These are phyloP conservation scores for Musa acuminata DNA, from an alignment of 176 grass and related monocot genomes.

Conservation along the genomic window DNA sequence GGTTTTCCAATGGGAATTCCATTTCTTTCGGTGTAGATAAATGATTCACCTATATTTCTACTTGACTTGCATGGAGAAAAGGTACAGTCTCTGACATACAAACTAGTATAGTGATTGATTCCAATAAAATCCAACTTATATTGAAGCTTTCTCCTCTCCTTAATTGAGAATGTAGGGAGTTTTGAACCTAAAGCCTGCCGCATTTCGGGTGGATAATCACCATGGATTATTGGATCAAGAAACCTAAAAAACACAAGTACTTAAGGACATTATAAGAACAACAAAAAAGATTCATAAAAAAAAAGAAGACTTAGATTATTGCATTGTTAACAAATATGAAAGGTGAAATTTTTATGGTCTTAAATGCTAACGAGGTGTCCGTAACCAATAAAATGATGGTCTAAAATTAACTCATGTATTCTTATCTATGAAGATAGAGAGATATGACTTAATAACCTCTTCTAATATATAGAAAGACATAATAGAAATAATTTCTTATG, in stretches of 20 bases:
- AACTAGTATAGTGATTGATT: constrained; percentile 45
- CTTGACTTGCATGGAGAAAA: constrained; percentile 29
- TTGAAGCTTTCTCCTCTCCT: constrained; percentile 29
- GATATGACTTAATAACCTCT: too few species aligned
- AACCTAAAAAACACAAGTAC: constrained; percentile 29
- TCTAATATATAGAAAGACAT: too few species aligned
- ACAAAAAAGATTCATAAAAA: too few species aligned
- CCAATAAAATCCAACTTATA: constrained; percentile 50
- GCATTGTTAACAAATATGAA: too few species aligned
- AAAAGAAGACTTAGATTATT: too few species aligned
- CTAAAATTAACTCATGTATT: too few species aligned
- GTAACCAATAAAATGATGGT: too few species aligned
- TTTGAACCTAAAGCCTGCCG: constrained; percentile 24
- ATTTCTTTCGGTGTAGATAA: constrained; percentile 9
- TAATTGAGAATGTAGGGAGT: constrained; percentile 35
- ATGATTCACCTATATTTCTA: constrained; percentile 27
- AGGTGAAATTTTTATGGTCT: too few species aligned
- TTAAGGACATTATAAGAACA: too few species aligned
- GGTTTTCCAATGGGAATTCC: constrained; percentile 31
- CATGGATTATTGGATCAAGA: constrained; percentile 45
- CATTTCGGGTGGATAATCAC: constrained; percentile 49
- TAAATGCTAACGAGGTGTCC: too few species aligned
- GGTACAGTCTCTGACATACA: constrained; percentile 47
- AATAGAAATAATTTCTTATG: too few species aligned
- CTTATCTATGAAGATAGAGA: too few species aligned